Conservation (phyloP, 805 yeast species). For the Starmerella davenportii region DNA sequence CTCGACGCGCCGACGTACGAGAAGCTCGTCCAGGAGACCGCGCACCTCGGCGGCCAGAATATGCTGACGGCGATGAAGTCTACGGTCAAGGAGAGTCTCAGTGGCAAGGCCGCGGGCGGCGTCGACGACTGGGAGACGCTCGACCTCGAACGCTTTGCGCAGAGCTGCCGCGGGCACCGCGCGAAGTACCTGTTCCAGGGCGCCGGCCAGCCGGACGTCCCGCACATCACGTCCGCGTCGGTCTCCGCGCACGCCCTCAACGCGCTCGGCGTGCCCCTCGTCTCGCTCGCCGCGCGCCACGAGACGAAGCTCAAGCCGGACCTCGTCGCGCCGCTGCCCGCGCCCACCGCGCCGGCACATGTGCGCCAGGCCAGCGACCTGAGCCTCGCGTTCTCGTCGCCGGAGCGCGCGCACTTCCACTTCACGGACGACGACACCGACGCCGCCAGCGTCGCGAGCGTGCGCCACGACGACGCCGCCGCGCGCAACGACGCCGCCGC, state of each 20-base stretch:
- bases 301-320: not conserved
- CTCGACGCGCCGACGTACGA: conserved; percentile 41
- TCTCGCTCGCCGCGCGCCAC: not conserved
- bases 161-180: conserved; percentile 15
- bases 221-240: conserved; percentile 3
- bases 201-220: conserved; percentile 10
- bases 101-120: conserved; percentile 13
- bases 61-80: conserved; percentile 39
- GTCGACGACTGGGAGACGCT: conserved; percentile 16
- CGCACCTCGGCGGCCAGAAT: conserved; percentile 25
- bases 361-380: not conserved
- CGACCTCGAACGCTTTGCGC: conserved; percentile 12
- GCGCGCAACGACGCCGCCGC: too few species aligned
- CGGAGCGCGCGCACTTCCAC: not conserved
- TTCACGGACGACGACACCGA: not conserved
- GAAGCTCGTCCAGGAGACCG: conserved; percentile 31
- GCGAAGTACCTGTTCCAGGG: conserved; percentile 17
- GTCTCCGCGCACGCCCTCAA: not conserved
- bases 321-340: not conserved
- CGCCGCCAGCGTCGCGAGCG: not conserved
- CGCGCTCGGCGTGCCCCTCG: not conserved
- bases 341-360: not conserved
- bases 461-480: not conserved
- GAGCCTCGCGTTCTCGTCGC: not conserved
- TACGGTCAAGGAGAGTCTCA: conserved; percentile 44